Percentiles rank a stretch among this genome's conserved stretches.
Evolutionary conservation across 306 rosid species (phyloP).

Genomic region (Trifolium pratense): DNA sequence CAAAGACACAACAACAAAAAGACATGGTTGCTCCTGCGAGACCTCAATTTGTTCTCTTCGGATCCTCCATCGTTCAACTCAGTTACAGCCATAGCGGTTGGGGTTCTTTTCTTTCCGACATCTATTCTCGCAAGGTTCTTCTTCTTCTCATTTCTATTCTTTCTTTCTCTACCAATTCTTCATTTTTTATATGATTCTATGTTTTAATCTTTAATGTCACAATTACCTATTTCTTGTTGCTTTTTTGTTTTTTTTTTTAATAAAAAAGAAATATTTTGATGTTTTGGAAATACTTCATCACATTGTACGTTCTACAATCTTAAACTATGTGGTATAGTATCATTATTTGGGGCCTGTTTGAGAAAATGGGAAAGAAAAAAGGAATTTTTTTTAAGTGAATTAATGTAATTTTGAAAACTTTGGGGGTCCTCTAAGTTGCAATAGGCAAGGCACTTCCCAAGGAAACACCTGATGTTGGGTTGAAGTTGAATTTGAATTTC

Average conservation of each 20-base stretch:
- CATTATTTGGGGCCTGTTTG: not conserved
- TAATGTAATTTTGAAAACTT: not conserved
- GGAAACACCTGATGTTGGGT: not conserved
- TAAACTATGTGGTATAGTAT: not conserved
- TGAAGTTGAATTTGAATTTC: conserved; percentile 24
- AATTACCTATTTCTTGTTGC: too few relatives aligned
- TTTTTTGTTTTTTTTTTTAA: too few relatives aligned
- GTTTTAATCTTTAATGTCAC: not conserved
- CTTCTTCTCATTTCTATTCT: not conserved
- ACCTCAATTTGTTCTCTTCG: conserved; percentile 85
- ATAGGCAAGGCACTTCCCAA: not conserved
- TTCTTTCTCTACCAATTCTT: not conserved
- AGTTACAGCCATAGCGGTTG: conserved; percentile 85
- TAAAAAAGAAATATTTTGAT: too few relatives aligned
- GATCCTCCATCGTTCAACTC: conserved; percentile 92
- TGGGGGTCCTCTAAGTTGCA: not conserved
- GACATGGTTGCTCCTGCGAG: conserved; percentile 81
- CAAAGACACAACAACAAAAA: not conserved
- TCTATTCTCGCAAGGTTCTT: conserved; percentile 80
- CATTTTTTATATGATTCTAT: not conserved
- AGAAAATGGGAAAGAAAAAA: not conserved
- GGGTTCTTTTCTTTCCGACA: conserved; percentile 82
- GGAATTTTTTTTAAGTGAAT: not conserved
- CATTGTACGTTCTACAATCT: not conserved
- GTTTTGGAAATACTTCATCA: not conserved